phyloP scores from a whole-genome alignment of 352 stramenopile genomes.

The Phytopythium kandeliae region DNA sequence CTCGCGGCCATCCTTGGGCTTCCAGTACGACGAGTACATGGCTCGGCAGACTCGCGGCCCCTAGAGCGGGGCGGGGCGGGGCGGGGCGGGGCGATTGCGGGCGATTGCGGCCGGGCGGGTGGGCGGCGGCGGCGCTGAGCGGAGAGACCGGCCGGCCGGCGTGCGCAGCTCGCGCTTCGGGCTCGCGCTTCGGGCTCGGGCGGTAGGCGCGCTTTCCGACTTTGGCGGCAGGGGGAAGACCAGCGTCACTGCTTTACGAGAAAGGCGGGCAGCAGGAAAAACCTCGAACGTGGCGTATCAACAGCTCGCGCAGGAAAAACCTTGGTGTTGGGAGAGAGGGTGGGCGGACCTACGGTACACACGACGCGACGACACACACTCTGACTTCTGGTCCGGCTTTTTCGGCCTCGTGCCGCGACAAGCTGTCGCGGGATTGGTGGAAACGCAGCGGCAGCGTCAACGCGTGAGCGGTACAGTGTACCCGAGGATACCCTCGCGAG shows the following conservation, averaged over 20 bases:
- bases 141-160: too few relatives aligned
- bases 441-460: too few relatives aligned
- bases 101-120: neutral
- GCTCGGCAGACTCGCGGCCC: neutral
- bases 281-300: neutral
- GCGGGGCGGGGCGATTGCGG: neutral
- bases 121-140: too few relatives aligned
- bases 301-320: neutral
- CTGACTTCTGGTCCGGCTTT: conserved; percentile 7
- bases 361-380: conserved; percentile 3
- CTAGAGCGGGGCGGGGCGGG: neutral
- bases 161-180: neutral
- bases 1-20: conserved; percentile 63
- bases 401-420: neutral
- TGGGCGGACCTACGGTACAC: conserved; percentile 5
- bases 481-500: too few relatives aligned
- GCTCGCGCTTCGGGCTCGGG: neutral
- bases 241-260: neutral
- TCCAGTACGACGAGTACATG: conserved; percentile 89
- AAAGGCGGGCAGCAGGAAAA: conserved; percentile 2
- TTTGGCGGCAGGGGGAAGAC: conserved; percentile 1
- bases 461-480: too few relatives aligned
- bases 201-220: conserved; percentile 10
- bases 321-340: conserved; percentile 3
- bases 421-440: too few relatives aligned